phyloP scores from a whole-genome alignment of 768 basidiomycete species.

The Suillus ampliporus region DNA sequence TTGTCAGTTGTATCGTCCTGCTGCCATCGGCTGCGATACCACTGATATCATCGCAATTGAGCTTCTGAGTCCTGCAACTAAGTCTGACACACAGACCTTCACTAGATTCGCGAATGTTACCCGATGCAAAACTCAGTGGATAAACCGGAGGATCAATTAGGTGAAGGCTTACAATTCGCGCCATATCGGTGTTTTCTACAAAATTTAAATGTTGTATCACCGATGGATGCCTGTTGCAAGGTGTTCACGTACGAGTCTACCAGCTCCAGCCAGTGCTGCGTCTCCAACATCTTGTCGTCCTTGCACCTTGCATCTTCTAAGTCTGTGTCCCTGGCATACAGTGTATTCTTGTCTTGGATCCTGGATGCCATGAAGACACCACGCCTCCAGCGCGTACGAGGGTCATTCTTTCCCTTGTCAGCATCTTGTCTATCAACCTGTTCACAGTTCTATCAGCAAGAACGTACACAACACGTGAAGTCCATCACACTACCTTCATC shows the following conservation, averaged over 20 bases:
- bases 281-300: constrained; percentile 55
- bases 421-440: constrained; percentile 51
- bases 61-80: background rate
- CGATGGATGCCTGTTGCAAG: constrained; percentile 1
- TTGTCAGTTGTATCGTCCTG: constrained; percentile 65
- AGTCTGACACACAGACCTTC: constrained; percentile 40
- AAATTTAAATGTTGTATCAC: constrained; percentile 1
- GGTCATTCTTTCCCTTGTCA: constrained; percentile 49
- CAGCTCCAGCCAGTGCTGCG: constrained; percentile 69
- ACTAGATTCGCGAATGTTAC: constrained; percentile 36
- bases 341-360: constrained; percentile 50
- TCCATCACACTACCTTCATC: constrained; percentile 37
- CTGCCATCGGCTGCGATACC: constrained; percentile 65
- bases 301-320: background rate
- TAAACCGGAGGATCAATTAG: background rate
- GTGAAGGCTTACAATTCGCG: constrained; percentile 50
- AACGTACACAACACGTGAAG: background rate
- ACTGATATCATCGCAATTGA: constrained; percentile 37
- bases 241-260: constrained; percentile 53
- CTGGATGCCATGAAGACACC: constrained; percentile 47
- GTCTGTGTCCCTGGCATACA: constrained; percentile 28
- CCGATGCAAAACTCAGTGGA: background rate
- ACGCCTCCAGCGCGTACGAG: constrained; percentile 53
- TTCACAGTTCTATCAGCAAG: background rate
- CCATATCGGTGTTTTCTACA: constrained; percentile 66